Base-by-base conservation (phyloP, 805 yeast genomes). In the Kodamaea sagamina region DNA sequence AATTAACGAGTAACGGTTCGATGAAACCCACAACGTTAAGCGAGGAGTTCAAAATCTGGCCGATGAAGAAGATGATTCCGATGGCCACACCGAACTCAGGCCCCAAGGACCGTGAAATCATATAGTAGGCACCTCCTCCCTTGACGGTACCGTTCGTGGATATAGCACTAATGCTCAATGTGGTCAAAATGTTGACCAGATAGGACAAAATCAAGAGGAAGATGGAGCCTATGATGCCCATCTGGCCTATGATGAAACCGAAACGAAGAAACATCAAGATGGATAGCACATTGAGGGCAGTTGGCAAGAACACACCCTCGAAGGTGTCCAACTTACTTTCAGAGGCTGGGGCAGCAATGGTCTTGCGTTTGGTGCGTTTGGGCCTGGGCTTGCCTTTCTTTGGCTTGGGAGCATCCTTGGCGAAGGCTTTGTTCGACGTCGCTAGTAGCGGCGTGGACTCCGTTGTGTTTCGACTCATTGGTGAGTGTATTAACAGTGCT, bases 41-140 rank as follows among this genome's bases (percentile, higher is more conserved):
- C 32, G 97, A 89, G 37, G 89, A 76, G 61, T 93, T 93, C 45
- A 93, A 71, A 6, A 90, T 89, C 67, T 93, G 99, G 0, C 99
- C 99, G 41, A 93, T 73, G 58, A 85, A 95, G 62, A 93, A 93
- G 17, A 93, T 92, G 21, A 93, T 74, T 1, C 99, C 99, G 50
- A 93, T 92, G 3, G 97, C 86, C 3, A 99, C 99, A 19, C 99
- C 99, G 65, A 93, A 93, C 61, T 93, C 99, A 3, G 97, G 97
- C 0, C 99, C 99, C 47, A 93, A 68, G 25, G 96, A 84, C 52
- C 99, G 75, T 25, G 96, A 86, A 47, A 93, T 89, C 97, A 93
- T 93, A 57, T 89, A 93, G 61, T 93, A 93, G 0, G 98, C 97
- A 37, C 99, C 99, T 11, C 99, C 99, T 10, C 98, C 98, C 52